phyloP scores from a whole-genome alignment of 2,329 filamentous ascomycete genomes.

The Colletotrichum australisinense region DNA sequence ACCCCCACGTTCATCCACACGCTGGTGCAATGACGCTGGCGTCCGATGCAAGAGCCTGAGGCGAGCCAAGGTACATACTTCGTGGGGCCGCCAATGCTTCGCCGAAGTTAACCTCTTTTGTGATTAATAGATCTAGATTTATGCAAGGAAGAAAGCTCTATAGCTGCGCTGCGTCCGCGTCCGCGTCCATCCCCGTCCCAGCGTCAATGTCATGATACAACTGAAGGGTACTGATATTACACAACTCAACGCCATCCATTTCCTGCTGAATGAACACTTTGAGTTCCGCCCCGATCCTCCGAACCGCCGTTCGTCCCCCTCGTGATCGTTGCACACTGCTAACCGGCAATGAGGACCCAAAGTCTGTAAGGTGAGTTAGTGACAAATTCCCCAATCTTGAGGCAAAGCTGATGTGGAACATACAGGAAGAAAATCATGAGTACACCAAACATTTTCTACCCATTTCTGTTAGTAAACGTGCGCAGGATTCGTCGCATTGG shows the following conservation, averaged over 20 bases:
- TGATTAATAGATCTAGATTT: conserved; percentile 34
- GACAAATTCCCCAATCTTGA: conserved; percentile 1
- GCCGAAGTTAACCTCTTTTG: conserved; percentile 27
- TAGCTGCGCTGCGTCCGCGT: conserved; percentile 11
- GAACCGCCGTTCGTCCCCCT: not conserved
- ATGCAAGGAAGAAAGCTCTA: conserved; percentile 30
- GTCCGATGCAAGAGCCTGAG: no score
- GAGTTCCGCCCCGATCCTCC: not conserved
- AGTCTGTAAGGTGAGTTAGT: conserved; percentile 52
- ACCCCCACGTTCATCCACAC: not conserved
- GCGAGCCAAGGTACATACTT: not conserved
- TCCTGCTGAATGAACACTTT: not conserved
- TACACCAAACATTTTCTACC: conserved; percentile 78
- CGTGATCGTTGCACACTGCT: conserved; percentile 5
- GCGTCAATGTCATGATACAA: conserved; percentile 31
- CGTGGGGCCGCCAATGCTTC: not conserved
- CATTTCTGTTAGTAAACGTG: conserved; percentile 11
- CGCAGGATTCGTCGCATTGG: not conserved
- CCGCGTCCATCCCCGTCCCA: conserved; percentile 1
- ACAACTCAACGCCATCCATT: conserved; percentile 25
- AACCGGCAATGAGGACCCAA: conserved; percentile 76
- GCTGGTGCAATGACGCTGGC: no score
- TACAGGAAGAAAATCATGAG: conserved; percentile 92
- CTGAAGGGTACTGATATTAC: conserved; percentile 30
- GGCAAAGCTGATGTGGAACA: conserved; percentile 44